Percentiles rank a stretch among this genome's conserved stretches.
phyloP scores from a whole-genome alignment of 2,329 filamentous ascomycete species.

The Sclerotinia spermophila region DNA sequence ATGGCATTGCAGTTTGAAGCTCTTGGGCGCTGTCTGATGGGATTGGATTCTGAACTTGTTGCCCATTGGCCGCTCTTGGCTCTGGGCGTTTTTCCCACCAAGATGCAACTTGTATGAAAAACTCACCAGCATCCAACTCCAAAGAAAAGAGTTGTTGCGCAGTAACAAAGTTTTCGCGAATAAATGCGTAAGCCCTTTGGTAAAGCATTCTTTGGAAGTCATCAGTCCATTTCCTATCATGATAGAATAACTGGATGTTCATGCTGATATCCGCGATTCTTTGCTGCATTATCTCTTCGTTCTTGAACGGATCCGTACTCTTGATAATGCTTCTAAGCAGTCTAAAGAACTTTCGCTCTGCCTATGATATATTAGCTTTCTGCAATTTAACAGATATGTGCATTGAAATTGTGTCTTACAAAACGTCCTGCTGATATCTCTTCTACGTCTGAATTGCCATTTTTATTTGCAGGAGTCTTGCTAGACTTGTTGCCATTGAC shows the following conservation, averaged over 20 bases:
- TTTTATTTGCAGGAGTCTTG: not conserved
- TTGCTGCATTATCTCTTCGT: not conserved
- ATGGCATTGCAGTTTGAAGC: not conserved
- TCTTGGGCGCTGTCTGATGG: not conserved
- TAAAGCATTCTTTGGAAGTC: not conserved
- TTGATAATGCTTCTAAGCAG: not conserved
- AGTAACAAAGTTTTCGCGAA: not conserved
- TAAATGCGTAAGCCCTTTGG: not conserved
- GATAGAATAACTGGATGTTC: not conserved
- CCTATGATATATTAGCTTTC: not conserved
- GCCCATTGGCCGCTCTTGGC: not conserved
- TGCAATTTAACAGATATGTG: not conserved
- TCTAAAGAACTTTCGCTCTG: not conserved
- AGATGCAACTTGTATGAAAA: not conserved
- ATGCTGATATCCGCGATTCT: not conserved
- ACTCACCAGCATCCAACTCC: not conserved
- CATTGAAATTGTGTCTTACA: not conserved
- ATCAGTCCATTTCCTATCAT: not conserved
- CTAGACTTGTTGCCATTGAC: not conserved
- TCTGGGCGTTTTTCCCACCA: not conserved
- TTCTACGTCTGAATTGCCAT: not conserved
- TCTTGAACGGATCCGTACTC: not conserved
- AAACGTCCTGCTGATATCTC: not conserved
- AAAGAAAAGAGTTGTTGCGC: not conserved
- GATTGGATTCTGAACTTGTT: not conserved